A percentile compares a stretch with the other conserved stretches of the same genome.
Evolutionary conservation across 768 basidiomycete species (phyloP).

Genomic region (Mycena crocata): DNA sequence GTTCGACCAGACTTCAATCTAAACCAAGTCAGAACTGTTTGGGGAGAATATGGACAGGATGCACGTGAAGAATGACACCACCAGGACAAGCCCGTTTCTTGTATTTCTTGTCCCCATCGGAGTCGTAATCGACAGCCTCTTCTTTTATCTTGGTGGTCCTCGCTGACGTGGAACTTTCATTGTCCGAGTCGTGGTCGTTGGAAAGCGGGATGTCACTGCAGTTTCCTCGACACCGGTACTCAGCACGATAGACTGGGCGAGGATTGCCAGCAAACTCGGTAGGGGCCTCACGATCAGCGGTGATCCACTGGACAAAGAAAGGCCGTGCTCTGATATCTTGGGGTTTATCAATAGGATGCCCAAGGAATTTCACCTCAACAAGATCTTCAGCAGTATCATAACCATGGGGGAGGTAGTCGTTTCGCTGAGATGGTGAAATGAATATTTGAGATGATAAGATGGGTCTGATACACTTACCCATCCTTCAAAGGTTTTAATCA

Average conservation of each 20-base stretch:
- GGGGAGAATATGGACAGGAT: neutral
- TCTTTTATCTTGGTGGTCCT: neutral
- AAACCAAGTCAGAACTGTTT: neutral
- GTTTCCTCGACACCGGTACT: neutral
- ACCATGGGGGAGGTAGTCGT: neutral
- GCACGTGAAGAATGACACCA: neutral
- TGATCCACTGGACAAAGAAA: neutral
- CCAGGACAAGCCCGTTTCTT: neutral
- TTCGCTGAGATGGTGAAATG: neutral
- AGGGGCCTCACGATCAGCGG: neutral
- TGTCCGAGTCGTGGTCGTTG: neutral
- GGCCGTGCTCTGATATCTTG: slow-evolving; percentile 5
- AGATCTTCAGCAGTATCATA: neutral
- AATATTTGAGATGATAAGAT: neutral
- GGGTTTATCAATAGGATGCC: neutral
- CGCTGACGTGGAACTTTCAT: neutral
- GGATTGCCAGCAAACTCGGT: neutral
- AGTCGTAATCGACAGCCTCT: neutral
- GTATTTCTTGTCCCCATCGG: neutral
- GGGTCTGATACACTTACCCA: neutral
- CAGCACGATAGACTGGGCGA: neutral
- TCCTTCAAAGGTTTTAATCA: slow-evolving; percentile 1
- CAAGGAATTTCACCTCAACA: neutral
- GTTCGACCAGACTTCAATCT: slow-evolving; percentile 6
- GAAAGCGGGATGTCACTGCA: slow-evolving; percentile 3